Percentiles rank a stretch among this genome's conserved stretches.
Conservation (phyloP, 2,329 filamentous ascomycete species). For the Xylaria sp. region DNA sequence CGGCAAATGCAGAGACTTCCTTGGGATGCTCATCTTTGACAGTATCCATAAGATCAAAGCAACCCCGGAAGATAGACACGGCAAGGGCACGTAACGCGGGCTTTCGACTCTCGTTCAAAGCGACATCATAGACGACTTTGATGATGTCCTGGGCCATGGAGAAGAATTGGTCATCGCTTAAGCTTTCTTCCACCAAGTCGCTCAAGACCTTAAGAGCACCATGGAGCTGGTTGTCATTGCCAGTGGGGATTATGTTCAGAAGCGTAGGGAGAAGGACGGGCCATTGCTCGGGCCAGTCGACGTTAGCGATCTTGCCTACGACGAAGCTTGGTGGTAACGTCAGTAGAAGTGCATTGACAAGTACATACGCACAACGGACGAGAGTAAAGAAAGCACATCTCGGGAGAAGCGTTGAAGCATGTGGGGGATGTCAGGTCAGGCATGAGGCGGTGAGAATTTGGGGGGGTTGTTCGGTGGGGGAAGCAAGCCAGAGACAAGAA, state of each 20-base stretch:
- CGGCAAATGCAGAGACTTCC: slow-evolving; percentile 88
- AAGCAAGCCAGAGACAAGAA: not conserved
- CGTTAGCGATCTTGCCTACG: slow-evolving; percentile 92
- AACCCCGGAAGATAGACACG: slow-evolving; percentile 88
- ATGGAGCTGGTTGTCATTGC: slow-evolving; percentile 83
- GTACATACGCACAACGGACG: not conserved
- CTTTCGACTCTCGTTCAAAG: slow-evolving; percentile 78
- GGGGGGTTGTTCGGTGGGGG: not conserved
- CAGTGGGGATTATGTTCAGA: slow-evolving; percentile 79
- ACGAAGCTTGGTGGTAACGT: slow-evolving; percentile 59
- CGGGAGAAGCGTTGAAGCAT: slow-evolving; percentile 2
- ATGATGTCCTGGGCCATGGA: slow-evolving; percentile 86
- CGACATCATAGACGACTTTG: slow-evolving; percentile 83
- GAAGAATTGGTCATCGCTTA: slow-evolving; percentile 97
- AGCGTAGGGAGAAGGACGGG: slow-evolving; percentile 86
- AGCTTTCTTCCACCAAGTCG: slow-evolving; percentile 91
- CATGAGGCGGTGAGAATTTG: slow-evolving; percentile 17
- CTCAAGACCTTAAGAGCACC: slow-evolving; percentile 88
- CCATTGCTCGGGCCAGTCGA: slow-evolving; percentile 96
- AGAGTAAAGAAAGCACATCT: slow-evolving; percentile 21
- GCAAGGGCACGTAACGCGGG: slow-evolving; percentile 83
- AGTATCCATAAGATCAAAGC: slow-evolving; percentile 96
- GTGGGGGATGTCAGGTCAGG: not conserved
- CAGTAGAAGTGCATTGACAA: slow-evolving; percentile 19
- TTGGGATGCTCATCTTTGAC: slow-evolving; percentile 91